Conservation (phyloP, 1,284 basidiomycete genomes). For the Papiliotrema nemorosa region DNA sequence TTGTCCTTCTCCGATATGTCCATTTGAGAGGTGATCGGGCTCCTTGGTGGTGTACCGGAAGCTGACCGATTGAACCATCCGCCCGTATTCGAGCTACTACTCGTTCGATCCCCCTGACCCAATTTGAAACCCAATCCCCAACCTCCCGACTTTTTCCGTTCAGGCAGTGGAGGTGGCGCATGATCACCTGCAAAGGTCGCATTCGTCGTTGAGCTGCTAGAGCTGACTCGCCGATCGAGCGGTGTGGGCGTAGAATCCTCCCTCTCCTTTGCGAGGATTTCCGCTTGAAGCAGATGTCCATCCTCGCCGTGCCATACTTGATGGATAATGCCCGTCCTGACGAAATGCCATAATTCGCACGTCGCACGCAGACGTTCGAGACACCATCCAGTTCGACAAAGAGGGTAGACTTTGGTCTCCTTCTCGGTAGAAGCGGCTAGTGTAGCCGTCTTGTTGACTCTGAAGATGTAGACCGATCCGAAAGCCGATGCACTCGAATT, state of each 20-base stretch:
- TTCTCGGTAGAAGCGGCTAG: slow-evolving; percentile 34
- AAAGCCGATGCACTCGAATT: slow-evolving; percentile 7
- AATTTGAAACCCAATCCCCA: slow-evolving; percentile 43
- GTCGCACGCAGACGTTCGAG: slow-evolving; percentile 66
- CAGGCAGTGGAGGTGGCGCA: slow-evolving; percentile 14
- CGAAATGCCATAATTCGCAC: slow-evolving; percentile 85
- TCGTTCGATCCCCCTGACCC: background rate
- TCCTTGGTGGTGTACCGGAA: slow-evolving; percentile 1
- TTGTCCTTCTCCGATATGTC: slow-evolving; percentile 1
- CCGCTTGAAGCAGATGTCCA: slow-evolving; percentile 34
- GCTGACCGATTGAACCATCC: slow-evolving; percentile 2
- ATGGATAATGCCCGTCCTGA: slow-evolving; percentile 74
- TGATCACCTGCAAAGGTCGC: background rate
- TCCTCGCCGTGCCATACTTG: slow-evolving; percentile 79
- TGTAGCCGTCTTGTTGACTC: slow-evolving; percentile 33
- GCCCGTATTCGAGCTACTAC: background rate
- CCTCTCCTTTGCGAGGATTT: background rate
- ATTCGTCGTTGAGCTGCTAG: background rate
- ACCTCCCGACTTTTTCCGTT: slow-evolving; percentile 26
- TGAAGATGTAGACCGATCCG: slow-evolving; percentile 48
- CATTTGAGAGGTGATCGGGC: background rate
- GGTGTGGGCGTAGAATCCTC: background rate
- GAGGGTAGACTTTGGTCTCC: slow-evolving; percentile 57
- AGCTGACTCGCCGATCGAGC: background rate
- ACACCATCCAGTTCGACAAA: slow-evolving; percentile 63